Base-by-base conservation (phyloP, 352 stramenopile species). In the Pythium dissimile region DNA sequence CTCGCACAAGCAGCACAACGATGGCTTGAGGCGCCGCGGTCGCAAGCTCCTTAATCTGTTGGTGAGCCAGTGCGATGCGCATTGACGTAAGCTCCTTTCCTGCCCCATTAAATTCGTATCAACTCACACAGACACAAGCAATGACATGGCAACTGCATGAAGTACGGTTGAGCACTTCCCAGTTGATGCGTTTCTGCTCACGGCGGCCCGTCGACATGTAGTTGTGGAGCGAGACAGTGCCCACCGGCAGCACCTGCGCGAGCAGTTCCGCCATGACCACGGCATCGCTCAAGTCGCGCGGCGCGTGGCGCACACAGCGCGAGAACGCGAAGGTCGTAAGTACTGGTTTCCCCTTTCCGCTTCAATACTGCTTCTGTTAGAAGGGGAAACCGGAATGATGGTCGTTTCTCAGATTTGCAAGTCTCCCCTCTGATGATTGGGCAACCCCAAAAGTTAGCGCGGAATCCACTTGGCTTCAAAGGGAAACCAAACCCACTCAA, bases 131-230 rank as follows among this genome's bases (percentile, higher is more conserved):
- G 13, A 34, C 43, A 38, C 30, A n/a, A n/a, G 12, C 10, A 31
- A 48, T 37, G 15, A 43, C 15, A 53, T 34, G 6, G 8, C 38
- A 46, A 20, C 12, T 13, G 3, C 21, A 7, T 27, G n/a, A 26
- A 12, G 23, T 2, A 49, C 75, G 71, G 20, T 85, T 85, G 16
- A 85, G 60, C 5, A 69, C 69, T 37, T 85, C 75, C 75, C 75
- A 85, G 65, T 85, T 85, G 41, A 57, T 59, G 26, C 77, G 39
- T 39, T 85, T 85, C 42, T 82, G 75, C 55, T 80, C 64, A 38
- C 80, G 64, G 5, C 66, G 62, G 47, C 71, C 51, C 1, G 75
- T 64, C 5, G 65, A 64, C 1, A 71, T 62, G 34, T 82, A 82
- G 54, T 82, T 82, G 34, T 85, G 55, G 37, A 63, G 70, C 16